phyloP scores from a whole-genome alignment of 2,329 filamentous ascomycete genomes.

The Colletotrichum navitas region DNA sequence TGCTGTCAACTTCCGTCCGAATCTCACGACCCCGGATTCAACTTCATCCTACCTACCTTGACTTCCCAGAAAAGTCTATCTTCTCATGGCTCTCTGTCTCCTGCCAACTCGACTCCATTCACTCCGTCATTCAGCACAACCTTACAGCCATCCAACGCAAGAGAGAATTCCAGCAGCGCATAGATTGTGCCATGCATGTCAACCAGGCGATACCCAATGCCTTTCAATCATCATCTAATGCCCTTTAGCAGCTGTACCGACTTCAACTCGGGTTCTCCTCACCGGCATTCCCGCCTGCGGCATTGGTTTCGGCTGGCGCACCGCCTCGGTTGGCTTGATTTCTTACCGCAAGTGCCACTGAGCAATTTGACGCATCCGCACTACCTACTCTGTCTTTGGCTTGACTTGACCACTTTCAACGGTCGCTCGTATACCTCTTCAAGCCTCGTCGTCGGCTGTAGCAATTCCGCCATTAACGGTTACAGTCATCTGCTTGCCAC shows the following conservation, averaged over 20 bases:
- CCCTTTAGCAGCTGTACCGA: constrained; percentile 1
- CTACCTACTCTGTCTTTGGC: constrained; percentile 7
- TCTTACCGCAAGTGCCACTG: not conserved
- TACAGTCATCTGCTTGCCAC: constrained; percentile 21
- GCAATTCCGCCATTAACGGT: constrained; percentile 23
- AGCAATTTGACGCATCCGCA: constrained; percentile 21
- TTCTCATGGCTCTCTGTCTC: not conserved
- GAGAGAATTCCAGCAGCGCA: not conserved
- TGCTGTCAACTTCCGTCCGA: not conserved
- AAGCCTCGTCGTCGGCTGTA: constrained; percentile 24
- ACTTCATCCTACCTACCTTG: constrained; percentile 5
- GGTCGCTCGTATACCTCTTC: constrained; percentile 19
- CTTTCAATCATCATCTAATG: constrained; percentile 18
- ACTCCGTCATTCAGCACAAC: not conserved
- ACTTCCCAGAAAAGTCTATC: not conserved
- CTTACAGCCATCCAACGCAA: not conserved
- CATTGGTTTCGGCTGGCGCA: constrained; percentile 10
- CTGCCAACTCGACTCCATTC: not conserved
- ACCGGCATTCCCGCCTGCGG: constrained; percentile 12
- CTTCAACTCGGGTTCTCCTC: not conserved
- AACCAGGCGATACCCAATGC: not conserved
- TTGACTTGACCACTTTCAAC: constrained; percentile 17
- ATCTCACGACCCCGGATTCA: not conserved
- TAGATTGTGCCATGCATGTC: constrained; percentile 10
- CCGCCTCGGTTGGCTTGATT: not conserved